phyloP scores from a whole-genome alignment of 495 filamentous ascomycete species.

The Apiosordaria backusii region DNA sequence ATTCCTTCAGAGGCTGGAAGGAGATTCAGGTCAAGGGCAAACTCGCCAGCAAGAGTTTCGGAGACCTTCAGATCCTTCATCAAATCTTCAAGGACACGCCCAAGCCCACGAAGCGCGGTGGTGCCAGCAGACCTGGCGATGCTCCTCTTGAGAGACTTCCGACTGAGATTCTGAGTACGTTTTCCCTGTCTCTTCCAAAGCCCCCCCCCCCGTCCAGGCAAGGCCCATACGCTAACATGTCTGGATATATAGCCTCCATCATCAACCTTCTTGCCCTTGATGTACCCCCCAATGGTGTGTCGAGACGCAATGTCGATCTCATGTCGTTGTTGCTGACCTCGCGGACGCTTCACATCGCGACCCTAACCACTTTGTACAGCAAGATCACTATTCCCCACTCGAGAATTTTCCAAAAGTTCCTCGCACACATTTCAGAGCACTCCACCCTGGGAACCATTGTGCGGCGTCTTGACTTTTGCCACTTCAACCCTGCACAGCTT shows the following conservation, averaged over 20 bases:
- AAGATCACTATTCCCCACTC: slow-evolving; percentile 87
- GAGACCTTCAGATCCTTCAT: slow-evolving; percentile 59
- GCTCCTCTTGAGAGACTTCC: slow-evolving; percentile 64
- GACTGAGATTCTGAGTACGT: slow-evolving; percentile 68
- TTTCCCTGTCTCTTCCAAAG: slow-evolving; percentile 5
- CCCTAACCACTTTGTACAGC: slow-evolving; percentile 72
- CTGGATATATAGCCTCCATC: slow-evolving; percentile 57
- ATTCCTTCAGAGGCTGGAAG: slow-evolving; percentile 70
- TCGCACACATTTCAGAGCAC: slow-evolving; percentile 66
- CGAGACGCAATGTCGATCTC: slow-evolving; percentile 76
- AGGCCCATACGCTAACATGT: slow-evolving; percentile 19
- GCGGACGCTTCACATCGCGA: slow-evolving; percentile 69
- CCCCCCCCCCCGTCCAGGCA: too few relatives aligned
- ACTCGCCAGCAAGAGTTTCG: slow-evolving; percentile 67
- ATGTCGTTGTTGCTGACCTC: slow-evolving; percentile 76
- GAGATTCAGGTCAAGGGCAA: slow-evolving; percentile 62
- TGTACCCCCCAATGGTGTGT: slow-evolving; percentile 71
- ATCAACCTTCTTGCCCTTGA: slow-evolving; percentile 73
- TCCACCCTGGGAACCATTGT: slow-evolving; percentile 74
- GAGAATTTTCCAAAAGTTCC: slow-evolving; percentile 79
- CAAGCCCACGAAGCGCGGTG: slow-evolving; percentile 27
- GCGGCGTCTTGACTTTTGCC: slow-evolving; percentile 78
- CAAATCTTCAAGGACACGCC: slow-evolving; percentile 51
- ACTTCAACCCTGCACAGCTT: slow-evolving; percentile 79
- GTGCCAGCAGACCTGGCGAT: slow-evolving; percentile 34